These are phyloP conservation scores for Penicillium malachiteum DNA, from an alignment of 495 filamentous ascomycete species.

Conservation along the genomic window DNA sequence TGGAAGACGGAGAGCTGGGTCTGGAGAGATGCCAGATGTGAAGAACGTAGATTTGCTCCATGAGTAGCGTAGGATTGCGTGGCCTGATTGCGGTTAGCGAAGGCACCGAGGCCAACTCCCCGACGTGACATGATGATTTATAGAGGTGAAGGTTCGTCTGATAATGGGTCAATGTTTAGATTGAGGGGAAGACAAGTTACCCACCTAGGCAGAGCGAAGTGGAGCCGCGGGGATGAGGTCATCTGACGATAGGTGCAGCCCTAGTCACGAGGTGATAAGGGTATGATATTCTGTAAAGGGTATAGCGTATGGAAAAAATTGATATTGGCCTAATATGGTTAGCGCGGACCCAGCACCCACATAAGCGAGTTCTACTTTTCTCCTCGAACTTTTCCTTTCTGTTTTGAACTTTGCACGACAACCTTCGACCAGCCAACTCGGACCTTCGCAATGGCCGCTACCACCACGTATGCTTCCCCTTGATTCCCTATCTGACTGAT, in stretches of 20 bases:
- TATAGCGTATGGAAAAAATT: neutral
- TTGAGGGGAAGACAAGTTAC: neutral
- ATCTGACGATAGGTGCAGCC: conserved; percentile 17
- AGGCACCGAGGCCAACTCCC: conserved; percentile 88
- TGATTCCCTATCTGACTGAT: conserved; percentile 40
- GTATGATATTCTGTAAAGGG: conserved; percentile 1
- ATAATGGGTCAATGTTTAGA: neutral
- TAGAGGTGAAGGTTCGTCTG: neutral
- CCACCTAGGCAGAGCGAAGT: neutral
- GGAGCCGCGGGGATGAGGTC: conserved; percentile 10
- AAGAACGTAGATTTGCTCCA: conserved; percentile 76
- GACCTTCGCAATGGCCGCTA: conserved; percentile 51
- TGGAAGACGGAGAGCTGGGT: conserved; percentile 97
- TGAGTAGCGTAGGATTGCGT: conserved; percentile 84
- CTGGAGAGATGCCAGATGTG: conserved; percentile 76
- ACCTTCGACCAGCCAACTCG: conserved; percentile 41
- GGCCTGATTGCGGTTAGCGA: conserved; percentile 76
- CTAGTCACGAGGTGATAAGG: conserved; percentile 31
- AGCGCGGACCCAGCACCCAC: conserved; percentile 23
- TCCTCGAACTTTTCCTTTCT: conserved; percentile 19
- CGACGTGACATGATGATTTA: conserved; percentile 47
- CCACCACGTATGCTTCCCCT: conserved; percentile 64
- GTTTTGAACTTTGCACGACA: conserved; percentile 36
- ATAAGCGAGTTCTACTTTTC: conserved; percentile 38
- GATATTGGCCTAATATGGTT: conserved; percentile 8